Evolutionary conservation across 805 yeast species (phyloP), one percentile per base, ranked within the genome.

Genomic region (Spathaspora arborariae): DNA sequence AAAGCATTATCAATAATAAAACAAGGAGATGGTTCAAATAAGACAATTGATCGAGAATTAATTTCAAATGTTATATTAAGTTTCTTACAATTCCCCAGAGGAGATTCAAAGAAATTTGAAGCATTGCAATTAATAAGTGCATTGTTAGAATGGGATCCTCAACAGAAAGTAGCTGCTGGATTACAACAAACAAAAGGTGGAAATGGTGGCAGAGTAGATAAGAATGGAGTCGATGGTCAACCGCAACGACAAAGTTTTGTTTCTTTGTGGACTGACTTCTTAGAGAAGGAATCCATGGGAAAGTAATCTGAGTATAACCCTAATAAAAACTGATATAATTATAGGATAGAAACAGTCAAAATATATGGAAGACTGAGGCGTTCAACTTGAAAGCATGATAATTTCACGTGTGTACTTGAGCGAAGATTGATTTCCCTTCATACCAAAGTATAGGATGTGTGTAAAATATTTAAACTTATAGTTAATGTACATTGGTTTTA

Each of bases 41-140:
- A 89, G 6, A 77, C 84, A 7, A 89, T 92, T 1, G 98, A 92
- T 63, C 84, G 85, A 59, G 96, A 91, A 62, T 78, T 94, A 50
- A 81, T 94, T 4, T 85, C 97, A 2, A 94, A 94, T 62, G 73
- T 94, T 50, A 70, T 94, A 43, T 77, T 94, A 15, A 88, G 94
- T 46, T 94, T 91, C 65, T 76, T 94, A 15, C 84, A 85, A 27
- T 72, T 92, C 24, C 97, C 96, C 5, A 74, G 99, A 50, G 96
- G 94, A 1, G 99, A 94, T 62, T 79, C 96, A 7, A 92, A 91
- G 67, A 90, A 94, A 65, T 94, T 87, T 61, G 98, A 94, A 72
- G 96, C 94, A 3, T 74, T 94, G 42, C 87, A 81, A 60, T 76
- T 94, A 49, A 85, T 94, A 37, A 79, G 96, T 9, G 87, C 88